Base-by-base conservation (phyloP, 179 eudicot species). In the Spergularia azorica region DNA sequence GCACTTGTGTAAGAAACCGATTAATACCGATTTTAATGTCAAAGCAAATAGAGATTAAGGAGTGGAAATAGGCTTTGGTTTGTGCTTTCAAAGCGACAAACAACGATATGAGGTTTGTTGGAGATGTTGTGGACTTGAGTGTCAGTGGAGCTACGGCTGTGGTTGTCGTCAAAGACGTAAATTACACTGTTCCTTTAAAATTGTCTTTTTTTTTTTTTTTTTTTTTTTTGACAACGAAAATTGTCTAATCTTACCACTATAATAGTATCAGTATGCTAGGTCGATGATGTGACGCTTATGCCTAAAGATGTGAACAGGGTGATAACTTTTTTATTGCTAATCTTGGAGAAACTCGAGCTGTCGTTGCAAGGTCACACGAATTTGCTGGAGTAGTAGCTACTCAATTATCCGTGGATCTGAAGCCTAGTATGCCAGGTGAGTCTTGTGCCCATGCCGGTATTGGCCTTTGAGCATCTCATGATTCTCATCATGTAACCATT, bases 311-410 rank as follows among this genome's bases (percentile, higher is more conserved):
- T 74, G 0, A 56, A 72, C 79, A 93, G 97, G 91, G 85, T 43
- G 83, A 81, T 21, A 89, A 92, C 71, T 88, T 92, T 62, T 67
- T 77, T 4, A 81, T 92, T 63, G 95, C 92, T 0, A 93, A 93
- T 78, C 89, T 93, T n/a, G 97, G 98, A 41, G 98, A 93, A 76
- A 90, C 98, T 3, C 78, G 98, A 70, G 98, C 95, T 46, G 80
- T 93, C 18, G 57, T 93, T 63, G 96, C 93, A 64, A 90, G 82
- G 70, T 79, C 81, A 32, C 21, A 58, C 81, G 6, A 84, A 89
- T 13, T 21, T 21, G 76, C 81, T 32, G 85, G 88, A 58, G 14
- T 58, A 16, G 74, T 36, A 77, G 90, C 93, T 20, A 79, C 78
- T 77, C 97, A 83, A 52, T 77, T 93, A 79, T 89, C 97, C 38